A percentile compares a stretch with the other conserved stretches of the same genome.
phyloP scores from a whole-genome alignment of 305 asterid genomes.

The Fraxinus angustifolia region DNA sequence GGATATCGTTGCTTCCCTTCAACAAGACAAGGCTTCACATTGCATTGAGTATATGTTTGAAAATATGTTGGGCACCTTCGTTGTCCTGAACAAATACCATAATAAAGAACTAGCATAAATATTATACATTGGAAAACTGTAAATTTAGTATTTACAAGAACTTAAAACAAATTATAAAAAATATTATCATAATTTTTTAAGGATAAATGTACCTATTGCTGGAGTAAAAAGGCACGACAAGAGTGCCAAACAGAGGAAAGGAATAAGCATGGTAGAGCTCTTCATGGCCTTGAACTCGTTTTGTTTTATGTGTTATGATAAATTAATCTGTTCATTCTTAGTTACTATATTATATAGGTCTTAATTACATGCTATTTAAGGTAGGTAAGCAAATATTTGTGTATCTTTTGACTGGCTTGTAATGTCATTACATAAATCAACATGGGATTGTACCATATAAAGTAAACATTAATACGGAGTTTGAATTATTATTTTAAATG shows the following conservation, averaged over 20 bases:
- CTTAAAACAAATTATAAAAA: neutral
- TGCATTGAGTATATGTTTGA: neutral
- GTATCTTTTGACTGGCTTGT: no score
- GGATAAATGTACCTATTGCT: neutral
- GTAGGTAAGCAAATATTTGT: no score
- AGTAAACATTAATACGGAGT: neutral
- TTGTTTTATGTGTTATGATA: neutral
- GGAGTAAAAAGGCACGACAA: neutral
- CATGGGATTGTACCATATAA: neutral
- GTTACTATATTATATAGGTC: no score
- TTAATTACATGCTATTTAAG: no score
- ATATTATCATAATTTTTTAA: neutral
- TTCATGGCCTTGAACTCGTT: neutral
- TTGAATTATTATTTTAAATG: no score
- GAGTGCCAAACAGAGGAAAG: neutral
- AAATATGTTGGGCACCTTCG: neutral
- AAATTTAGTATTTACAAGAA: neutral
- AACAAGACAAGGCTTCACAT: neutral
- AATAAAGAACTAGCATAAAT: neutral
- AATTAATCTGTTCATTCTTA: neutral
- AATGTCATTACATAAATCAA: no score
- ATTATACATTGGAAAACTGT: neutral
- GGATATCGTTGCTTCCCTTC: neutral
- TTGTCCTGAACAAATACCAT: neutral
- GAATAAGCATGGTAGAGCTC: neutral